Conservation (phyloP, 306 rosid genomes). For the Carpinus fangiana region DNA sequence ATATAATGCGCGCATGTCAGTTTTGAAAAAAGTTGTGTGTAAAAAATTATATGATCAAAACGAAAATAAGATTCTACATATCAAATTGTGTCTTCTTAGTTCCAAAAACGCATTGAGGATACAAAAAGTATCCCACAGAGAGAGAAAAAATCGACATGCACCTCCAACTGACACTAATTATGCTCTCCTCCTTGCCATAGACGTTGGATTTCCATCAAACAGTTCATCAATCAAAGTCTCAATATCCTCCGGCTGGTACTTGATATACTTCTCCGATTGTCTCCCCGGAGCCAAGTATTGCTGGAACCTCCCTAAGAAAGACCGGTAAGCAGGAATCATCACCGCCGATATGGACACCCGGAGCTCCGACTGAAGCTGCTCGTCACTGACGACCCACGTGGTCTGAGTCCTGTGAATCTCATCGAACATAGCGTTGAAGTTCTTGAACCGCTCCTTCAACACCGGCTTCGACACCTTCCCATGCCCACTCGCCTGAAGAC, state of each 20-base stretch:
- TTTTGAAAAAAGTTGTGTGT: too few relatives aligned
- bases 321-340: slow-evolving; percentile 78
- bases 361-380: slow-evolving; percentile 79
- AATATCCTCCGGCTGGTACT: slow-evolving; percentile 80
- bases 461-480: slow-evolving; percentile 56
- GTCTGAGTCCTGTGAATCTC: slow-evolving; percentile 75
- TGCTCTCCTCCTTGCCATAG: slow-evolving; percentile 46
- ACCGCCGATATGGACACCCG: slow-evolving; percentile 67
- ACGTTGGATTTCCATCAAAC: slow-evolving; percentile 53
- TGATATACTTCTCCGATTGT: slow-evolving; percentile 68
- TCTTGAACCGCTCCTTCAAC: slow-evolving; percentile 73
- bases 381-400: slow-evolving; percentile 77
- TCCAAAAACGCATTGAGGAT: too few relatives aligned
- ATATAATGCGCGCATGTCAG: too few relatives aligned
- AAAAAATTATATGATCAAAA: too few relatives aligned
- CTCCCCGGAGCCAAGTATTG: slow-evolving; percentile 55
- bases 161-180: background rate
- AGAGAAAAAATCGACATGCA: too few relatives aligned
- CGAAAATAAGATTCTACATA: too few relatives aligned
- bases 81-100: too few relatives aligned
- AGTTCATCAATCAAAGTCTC: slow-evolving; percentile 67
- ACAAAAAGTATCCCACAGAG: too few relatives aligned
- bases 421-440: slow-evolving; percentile 68
- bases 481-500: slow-evolving; percentile 33
- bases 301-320: slow-evolving; percentile 71